Evolutionary conservation across 805 yeast species (phyloP).

Genomic region (Dipodascus albidus): DNA sequence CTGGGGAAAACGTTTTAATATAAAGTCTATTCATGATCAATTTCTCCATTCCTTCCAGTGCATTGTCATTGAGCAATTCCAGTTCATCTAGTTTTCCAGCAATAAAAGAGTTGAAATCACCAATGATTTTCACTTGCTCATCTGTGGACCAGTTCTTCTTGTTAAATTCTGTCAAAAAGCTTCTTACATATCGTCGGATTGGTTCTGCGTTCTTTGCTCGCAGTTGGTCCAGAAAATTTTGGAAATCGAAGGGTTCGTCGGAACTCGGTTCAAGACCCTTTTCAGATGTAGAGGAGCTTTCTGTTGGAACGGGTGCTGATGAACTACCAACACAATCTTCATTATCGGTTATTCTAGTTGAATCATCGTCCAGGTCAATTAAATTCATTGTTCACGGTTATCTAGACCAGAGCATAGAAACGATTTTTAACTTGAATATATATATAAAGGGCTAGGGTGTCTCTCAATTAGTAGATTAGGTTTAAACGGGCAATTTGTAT

Average conservation of each 20-base stretch:
- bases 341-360: not conserved
- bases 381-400: too few relatives aligned
- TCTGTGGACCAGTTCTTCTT: conserved; percentile 57
- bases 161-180: conserved; percentile 69
- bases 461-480: not conserved
- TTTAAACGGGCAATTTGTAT: not conserved
- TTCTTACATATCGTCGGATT: conserved; percentile 69
- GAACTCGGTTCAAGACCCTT: not conserved
- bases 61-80: conserved; percentile 34
- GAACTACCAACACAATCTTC: not conserved
- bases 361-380: not conserved
- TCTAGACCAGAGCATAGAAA: not conserved
- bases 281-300: not conserved
- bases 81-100: conserved; percentile 38
- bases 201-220: conserved; percentile 77
- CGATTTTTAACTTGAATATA: not conserved
- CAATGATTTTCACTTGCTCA: conserved; percentile 68
- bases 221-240: conserved; percentile 59
- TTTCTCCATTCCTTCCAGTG: conserved; percentile 87
- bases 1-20: conserved; percentile 70
- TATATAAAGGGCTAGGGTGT: not conserved
- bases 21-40: conserved; percentile 81
- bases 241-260: conserved; percentile 60
- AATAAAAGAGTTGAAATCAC: conserved; percentile 68
- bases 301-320: not conserved